These are phyloP conservation scores for Casuarina equisetifolia DNA, from an alignment of 306 rosid species.

Conservation along the genomic window DNA sequence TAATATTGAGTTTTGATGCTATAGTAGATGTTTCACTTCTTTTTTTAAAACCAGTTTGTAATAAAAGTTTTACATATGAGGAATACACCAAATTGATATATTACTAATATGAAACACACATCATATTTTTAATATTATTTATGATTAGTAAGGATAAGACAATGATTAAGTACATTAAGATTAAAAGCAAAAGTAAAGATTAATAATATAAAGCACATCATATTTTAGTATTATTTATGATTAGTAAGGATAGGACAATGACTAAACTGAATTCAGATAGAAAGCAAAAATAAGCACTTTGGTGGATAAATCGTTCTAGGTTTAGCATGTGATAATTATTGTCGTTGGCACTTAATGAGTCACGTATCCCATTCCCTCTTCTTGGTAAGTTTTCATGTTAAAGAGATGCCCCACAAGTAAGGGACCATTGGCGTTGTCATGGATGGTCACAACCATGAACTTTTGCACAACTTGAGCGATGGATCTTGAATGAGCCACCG, in stretches of 20 bases:
- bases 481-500: conserved; percentile 20
- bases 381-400: background rate
- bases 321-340: conserved; percentile 6
- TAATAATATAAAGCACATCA: too few relatives aligned
- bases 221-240: too few relatives aligned
- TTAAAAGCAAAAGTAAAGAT: too few relatives aligned
- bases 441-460: conserved; percentile 1
- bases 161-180: background rate
- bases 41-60: too few relatives aligned
- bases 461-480: conserved; percentile 9
- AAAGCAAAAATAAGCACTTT: background rate
- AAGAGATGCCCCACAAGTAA: background rate
- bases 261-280: background rate
- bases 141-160: background rate
- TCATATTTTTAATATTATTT: too few relatives aligned
- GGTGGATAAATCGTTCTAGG: background rate
- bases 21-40: too few relatives aligned
- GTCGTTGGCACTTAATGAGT: background rate
- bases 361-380: background rate
- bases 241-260: background rate
- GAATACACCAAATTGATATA: too few relatives aligned
- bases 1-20: too few relatives aligned
- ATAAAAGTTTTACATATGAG: too few relatives aligned
- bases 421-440: conserved; percentile 7
- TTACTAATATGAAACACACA: too few relatives aligned